Base-by-base conservation (phyloP, 768 basidiomycete species). In the Leccinellum albellum region DNA sequence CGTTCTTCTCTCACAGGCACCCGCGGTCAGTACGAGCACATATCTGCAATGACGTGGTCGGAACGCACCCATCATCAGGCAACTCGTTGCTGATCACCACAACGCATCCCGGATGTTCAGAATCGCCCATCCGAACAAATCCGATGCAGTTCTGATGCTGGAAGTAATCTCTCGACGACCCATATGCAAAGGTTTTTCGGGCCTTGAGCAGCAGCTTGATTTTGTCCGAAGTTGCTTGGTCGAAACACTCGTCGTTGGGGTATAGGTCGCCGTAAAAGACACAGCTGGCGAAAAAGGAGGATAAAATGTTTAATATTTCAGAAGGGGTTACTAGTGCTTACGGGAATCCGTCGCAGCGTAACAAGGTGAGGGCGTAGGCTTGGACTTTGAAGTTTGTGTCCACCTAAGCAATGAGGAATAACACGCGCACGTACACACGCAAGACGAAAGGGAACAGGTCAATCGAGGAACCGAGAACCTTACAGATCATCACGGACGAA, bases 181-280 rank as follows among this genome's bases (percentile, higher is more conserved):
- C 91, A 62, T 90, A 84, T 2, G 89, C 89, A 62, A 79, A 88
- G 51, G 65, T 72, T 74, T 81, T 82, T 62, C 91, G 87, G 31
- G 78, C 82, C 44, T 77, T 69, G 20, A 93, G 80, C 47, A 94
- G 71, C 23, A 76, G 64, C 47, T 65, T 75, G 50, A 93, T 75
- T 46, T 80, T 80, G 31, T 66, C 68, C 9, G 86, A 78, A 8
- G 79, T 77, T 15, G 68, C 66, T 58, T 78, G 78, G 59, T 85
- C 78, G 65, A 83, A 89, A 59, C 86, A 84, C 68, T 88, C 87
- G 42, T 72, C 62, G 63, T 89, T 88, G 0, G 84, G 87, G 64
- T 89, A 91, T 15, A 92, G 65, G 69, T 93, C 91, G 6, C 89
- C 91, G 59, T 91, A 92, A 70, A 92, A 94, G n/a, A 91, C 83